Evolutionary conservation across 306 rosid genomes (phyloP), one percentile per base, ranked within the genome.

Genomic region (Arachis hypogaea): DNA sequence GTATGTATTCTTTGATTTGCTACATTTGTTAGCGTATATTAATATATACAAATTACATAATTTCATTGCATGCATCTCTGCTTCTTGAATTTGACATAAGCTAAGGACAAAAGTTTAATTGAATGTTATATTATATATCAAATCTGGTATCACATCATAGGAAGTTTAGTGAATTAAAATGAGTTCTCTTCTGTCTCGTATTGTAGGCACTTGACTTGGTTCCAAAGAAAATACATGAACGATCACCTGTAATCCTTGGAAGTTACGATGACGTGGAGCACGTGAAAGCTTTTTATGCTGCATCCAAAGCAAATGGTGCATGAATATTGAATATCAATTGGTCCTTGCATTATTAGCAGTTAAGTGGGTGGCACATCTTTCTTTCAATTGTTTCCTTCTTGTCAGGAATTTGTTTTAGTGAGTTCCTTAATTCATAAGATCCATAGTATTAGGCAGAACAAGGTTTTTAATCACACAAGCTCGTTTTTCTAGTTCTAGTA

Each of bases 161-260:
- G 38, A 12, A 41, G 29, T 9, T 74, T 11, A 63, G 14, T 16
- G 9, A 50, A 50, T 41, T 54, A 50, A 6, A 50, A 40, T 18
- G 4, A 55, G 9, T 36, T 76, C 28, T 52, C n/a, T 42, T 10
- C 44, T 8, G 9, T 2, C 59, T 16, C 4, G 1, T 55, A 67
- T 51, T 72, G 85, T 87, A 90, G 97, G 93, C 97, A 68, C 91
- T 93, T 70, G 97, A 90, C 72, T 79, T 89, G 84, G 86, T 90
- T 83, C 98, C 98, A 3, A 61, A 63, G 78, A 73, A 75, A 46
- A 80, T 93, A 73, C 97, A 90, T 38, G 93, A 93, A 61, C 76
- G 98, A 60, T 89, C 96, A n/a, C 93, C 98, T 4, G 71, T 87
- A 62, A 85, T 93, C 70, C 88, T 93, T 10, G 98, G 98, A 51